Base-by-base conservation (phyloP, 2,329 filamentous ascomycete genomes). In the Hymenoscyphus fructigenus region DNA sequence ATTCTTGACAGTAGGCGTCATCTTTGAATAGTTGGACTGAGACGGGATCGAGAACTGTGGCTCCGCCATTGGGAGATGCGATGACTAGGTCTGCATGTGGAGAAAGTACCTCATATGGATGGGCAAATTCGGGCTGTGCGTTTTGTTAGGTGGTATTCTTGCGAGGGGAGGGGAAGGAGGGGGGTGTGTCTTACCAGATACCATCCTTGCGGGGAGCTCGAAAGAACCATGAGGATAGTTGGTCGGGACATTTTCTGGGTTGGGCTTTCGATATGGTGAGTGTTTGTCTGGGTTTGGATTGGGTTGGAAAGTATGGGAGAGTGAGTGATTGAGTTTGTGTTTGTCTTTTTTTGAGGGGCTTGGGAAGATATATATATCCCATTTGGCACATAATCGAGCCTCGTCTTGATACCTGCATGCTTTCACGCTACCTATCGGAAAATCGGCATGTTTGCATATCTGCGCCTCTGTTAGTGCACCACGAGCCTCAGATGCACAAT, bases 121-220 rank as follows among this genome's bases (percentile, higher is more conserved):
- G 80, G 15, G 79, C 79, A 59, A 82, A 78, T 72, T 82, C 80
- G 5, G 80, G 79, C 80, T 82, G 47, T 47, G 1, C 66, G n/a
- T 72, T 61, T 76, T 57, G 41, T 47, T 20, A 2, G 41, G 10
- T 47, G 3, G 12, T 20, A 50, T 50, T 26, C n/a, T 5, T 50
- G 7, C 10, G 17, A 5, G 20, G 44, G 9, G n/a, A 12, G 10
- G 3, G 3, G 20, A 50, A 12, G 20, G 60, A 14, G 15, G 26
- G 38, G n/a, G 38, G 28, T 6, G 26, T 17, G 41, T 65, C 59
- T 10, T 73, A 80, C 79, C 71, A 84, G 72, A 66, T 80, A 84
- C 82, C 82, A 84, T 61, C 82, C 82, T 0, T 81, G 81, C 12
- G 78, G 78, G 68, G 80, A 76, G 47, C 82, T 84, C 60, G 79